Conservation (phyloP, 345 rosid genomes). For the Triadica sebifera region DNA sequence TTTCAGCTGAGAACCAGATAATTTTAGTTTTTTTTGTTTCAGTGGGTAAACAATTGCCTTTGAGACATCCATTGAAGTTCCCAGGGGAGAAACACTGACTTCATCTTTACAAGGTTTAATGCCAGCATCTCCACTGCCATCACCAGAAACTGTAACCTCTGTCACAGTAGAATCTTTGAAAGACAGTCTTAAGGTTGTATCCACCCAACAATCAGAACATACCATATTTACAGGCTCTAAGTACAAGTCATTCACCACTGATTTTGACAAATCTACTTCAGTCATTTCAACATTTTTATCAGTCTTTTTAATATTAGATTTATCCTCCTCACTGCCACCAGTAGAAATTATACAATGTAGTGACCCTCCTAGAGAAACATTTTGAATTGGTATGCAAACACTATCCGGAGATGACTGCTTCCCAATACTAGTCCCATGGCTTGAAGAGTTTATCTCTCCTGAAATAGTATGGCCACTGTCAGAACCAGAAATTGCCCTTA, state of each 20-base stretch:
- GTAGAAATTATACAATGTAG: no score
- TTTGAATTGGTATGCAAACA: constrained; percentile 24
- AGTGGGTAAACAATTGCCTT: constrained; percentile 32
- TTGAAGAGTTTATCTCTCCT: constrained; percentile 14
- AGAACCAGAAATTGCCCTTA: constrained; percentile 9
- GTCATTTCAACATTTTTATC: constrained; percentile 18
- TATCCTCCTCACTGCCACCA: constrained; percentile 29
- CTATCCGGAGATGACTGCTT: constrained; percentile 27
- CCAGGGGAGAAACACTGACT: constrained; percentile 17
- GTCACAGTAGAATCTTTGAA: constrained; percentile 29
- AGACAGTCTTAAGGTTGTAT: constrained; percentile 42
- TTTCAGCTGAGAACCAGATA: constrained; percentile 31
- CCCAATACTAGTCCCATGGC: constrained; percentile 18
- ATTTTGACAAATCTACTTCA: constrained; percentile 37
- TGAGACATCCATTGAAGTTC: constrained; percentile 26
- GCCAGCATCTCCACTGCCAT: constrained; percentile 19
- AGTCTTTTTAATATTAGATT: constrained; percentile 15
- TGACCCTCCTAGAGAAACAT: constrained; percentile 1
- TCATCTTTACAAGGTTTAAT: constrained; percentile 18
- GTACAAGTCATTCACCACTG: constrained; percentile 24
- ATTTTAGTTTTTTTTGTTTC: constrained; percentile 33
- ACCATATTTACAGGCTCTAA: constrained; percentile 32
- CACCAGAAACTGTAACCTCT: constrained; percentile 21
- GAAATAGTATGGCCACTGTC: constrained; percentile 17
- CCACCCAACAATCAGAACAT: constrained; percentile 30